Percentiles rank a stretch among this genome's conserved stretches.
phyloP scores from a whole-genome alignment of 768 basidiomycete species.

The Boletus subcaerulescens region DNA sequence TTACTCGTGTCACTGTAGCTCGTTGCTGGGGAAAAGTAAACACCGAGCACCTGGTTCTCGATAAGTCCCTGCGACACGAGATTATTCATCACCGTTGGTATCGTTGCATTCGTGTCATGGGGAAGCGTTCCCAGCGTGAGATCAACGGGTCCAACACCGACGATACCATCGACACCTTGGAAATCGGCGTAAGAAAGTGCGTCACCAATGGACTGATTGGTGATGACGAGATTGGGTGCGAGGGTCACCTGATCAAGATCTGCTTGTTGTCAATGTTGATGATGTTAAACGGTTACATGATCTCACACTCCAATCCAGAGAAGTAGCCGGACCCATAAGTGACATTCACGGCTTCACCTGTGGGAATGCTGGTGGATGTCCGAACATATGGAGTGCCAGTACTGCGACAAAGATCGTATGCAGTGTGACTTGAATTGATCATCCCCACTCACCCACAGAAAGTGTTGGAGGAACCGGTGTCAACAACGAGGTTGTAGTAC shows the following conservation, averaged over 20 bases:
- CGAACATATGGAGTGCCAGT: slow-evolving; percentile 12
- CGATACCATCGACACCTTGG: slow-evolving; percentile 24
- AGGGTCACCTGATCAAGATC: slow-evolving; percentile 28
- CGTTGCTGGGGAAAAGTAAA: slow-evolving; percentile 24
- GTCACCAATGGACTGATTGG: slow-evolving; percentile 29
- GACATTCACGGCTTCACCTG: slow-evolving; percentile 17
- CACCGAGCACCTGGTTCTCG: slow-evolving; percentile 13
- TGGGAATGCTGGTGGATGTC: slow-evolving; percentile 24
- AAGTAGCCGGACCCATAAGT: slow-evolving; percentile 14
- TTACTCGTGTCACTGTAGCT: slow-evolving; percentile 16
- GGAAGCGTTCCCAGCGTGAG: slow-evolving; percentile 13
- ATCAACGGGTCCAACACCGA: slow-evolving; percentile 26
- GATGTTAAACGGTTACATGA: neutral
- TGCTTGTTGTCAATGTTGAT: neutral
- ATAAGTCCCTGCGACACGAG: slow-evolving; percentile 21
- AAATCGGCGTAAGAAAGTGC: slow-evolving; percentile 15
- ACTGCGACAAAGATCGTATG: slow-evolving; percentile 4
- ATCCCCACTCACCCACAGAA: slow-evolving; percentile 19
- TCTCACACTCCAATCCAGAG: slow-evolving; percentile 36
- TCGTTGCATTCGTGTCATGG: neutral
- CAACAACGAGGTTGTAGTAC: slow-evolving; percentile 28
- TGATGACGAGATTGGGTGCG: slow-evolving; percentile 22
- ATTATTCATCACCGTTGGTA: slow-evolving; percentile 28
- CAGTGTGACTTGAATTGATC: neutral
- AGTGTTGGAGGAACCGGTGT: slow-evolving; percentile 34